These are phyloP conservation scores for Trametes cinnabarina DNA, from an alignment of 768 basidiomycete species.

Conservation along the genomic window DNA sequence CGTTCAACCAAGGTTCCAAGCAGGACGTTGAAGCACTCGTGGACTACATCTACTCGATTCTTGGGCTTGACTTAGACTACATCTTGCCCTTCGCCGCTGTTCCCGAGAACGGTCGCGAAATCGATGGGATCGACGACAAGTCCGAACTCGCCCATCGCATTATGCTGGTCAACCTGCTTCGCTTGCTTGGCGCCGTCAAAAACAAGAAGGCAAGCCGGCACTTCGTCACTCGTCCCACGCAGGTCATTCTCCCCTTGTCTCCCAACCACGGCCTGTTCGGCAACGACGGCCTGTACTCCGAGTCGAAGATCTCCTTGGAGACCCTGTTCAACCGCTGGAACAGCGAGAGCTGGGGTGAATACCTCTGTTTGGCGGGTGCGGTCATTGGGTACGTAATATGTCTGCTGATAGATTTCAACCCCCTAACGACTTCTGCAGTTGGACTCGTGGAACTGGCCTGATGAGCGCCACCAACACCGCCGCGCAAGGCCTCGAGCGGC, in stretches of 20 bases:
- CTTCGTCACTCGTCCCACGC: conserved; percentile 96
- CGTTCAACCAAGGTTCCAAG: conserved; percentile 98
- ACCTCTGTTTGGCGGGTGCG: conserved; percentile 95
- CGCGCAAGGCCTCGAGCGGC: conserved; percentile 88
- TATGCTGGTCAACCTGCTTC: conserved; percentile 96
- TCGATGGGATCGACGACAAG: conserved; percentile 94
- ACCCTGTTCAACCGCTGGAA: conserved; percentile 98
- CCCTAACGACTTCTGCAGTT: conserved; percentile 44
- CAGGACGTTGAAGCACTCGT: conserved; percentile 98
- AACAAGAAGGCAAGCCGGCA: conserved; percentile 95
- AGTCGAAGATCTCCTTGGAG: conserved; percentile 97
- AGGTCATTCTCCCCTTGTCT: conserved; percentile 95
- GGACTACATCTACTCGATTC: conserved; percentile 95
- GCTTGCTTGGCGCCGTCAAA: conserved; percentile 96
- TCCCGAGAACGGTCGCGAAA: conserved; percentile 98
- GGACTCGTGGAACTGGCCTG: conserved; percentile 97
- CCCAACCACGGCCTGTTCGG: conserved; percentile 99
- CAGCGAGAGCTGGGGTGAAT: conserved; percentile 99
- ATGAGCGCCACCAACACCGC: conserved; percentile 96
- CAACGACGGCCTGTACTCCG: conserved; percentile 96
- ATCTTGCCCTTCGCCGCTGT: conserved; percentile 98
- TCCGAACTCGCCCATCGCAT: conserved; percentile 98
- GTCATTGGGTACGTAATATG: conserved; percentile 80
- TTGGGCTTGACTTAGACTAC: conserved; percentile 97
- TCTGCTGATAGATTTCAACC: neutral